Percentiles rank a stretch among this genome's conserved stretches.
Conservation (phyloP, 148 eudicot genomes). For the Fallopia convolvulus region DNA sequence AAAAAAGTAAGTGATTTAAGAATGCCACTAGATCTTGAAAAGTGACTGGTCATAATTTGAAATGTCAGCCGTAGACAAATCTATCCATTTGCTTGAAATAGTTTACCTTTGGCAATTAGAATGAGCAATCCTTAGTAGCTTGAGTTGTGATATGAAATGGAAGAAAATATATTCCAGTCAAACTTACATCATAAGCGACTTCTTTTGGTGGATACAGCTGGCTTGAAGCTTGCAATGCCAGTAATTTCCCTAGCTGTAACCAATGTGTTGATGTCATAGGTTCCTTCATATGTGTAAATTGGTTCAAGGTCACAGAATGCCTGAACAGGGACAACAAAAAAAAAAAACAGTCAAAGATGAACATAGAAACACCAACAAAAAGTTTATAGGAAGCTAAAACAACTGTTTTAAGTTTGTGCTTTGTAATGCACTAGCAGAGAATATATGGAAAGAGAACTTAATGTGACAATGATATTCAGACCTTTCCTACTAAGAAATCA, state of each 20-base stretch:
- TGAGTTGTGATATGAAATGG: too few relatives aligned
- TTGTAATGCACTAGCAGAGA: background rate
- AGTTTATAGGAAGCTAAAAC: background rate
- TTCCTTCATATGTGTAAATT: constrained; percentile 87
- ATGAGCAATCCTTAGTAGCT: background rate
- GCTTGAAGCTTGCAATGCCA: constrained; percentile 80
- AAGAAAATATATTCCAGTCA: background rate
- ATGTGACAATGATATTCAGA: constrained; percentile 14
- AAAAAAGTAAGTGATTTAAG: background rate
- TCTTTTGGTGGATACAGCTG: constrained; percentile 31
- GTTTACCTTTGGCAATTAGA: background rate
- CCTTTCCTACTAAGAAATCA: constrained; percentile 91
- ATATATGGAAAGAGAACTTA: background rate
- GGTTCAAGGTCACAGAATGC: constrained; percentile 93
- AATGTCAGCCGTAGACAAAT: background rate
- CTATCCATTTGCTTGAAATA: background rate
- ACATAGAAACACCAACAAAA: background rate
- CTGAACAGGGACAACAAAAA: constrained; percentile 23
- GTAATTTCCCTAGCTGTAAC: constrained; percentile 81
- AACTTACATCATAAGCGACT: constrained; percentile 55
- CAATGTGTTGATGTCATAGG: constrained; percentile 87
- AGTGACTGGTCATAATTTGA: background rate
- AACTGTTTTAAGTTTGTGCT: background rate
- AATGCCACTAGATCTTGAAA: background rate
- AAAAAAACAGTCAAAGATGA: background rate